A percentile compares a stretch with the other conserved stretches of the same genome.
Evolutionary conservation across 2,329 filamentous ascomycete species (phyloP).

Genomic region (Paraphoma sp.): DNA sequence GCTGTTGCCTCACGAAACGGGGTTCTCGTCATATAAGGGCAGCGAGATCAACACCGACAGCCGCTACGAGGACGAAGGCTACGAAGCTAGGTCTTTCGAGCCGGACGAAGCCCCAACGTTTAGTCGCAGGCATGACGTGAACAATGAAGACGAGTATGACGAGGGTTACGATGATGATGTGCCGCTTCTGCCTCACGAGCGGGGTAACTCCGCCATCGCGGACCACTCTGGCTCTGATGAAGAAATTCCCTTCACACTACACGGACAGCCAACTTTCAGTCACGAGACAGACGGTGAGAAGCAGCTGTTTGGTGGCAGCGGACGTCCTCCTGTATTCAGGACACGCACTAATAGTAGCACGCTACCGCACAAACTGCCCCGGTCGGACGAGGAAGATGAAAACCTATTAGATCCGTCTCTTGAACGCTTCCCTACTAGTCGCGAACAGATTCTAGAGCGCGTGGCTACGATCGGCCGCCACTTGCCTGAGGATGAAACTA

Average conservation of each 20-base stretch:
- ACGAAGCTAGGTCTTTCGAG: slow-evolving; percentile 1
- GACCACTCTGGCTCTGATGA: slow-evolving; percentile 23
- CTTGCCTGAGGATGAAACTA: slow-evolving; percentile 34
- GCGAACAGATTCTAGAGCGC: slow-evolving; percentile 35
- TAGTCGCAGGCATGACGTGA: slow-evolving; percentile 5
- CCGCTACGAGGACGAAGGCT: slow-evolving; percentile 14
- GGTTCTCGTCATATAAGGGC: slow-evolving; percentile 17
- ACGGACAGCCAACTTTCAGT: slow-evolving; percentile 13
- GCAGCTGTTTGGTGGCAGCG: slow-evolving; percentile 14
- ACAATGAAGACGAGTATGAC: slow-evolving; percentile 4
- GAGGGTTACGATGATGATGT: slow-evolving; percentile 7
- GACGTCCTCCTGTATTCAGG: slow-evolving; percentile 22
- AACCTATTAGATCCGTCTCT: slow-evolving; percentile 36
- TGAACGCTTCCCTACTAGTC: slow-evolving; percentile 36
- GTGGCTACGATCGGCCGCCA: slow-evolving; percentile 33
- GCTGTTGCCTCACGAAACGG: slow-evolving; percentile 48
- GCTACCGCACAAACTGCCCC: slow-evolving; percentile 35
- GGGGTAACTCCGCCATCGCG: slow-evolving; percentile 10
- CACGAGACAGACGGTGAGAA: slow-evolving; percentile 14
- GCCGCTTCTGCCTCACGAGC: slow-evolving; percentile 33
- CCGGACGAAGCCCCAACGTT: slow-evolving; percentile 14
- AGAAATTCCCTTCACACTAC: slow-evolving; percentile 10
- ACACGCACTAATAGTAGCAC: slow-evolving; percentile 27
- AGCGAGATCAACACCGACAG: slow-evolving; percentile 22
- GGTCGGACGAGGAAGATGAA: slow-evolving; percentile 37